A percentile compares a stretch with the other conserved stretches of the same genome.
Evolutionary conservation across 2,329 filamentous ascomycete genomes (phyloP).

Genomic region (Botrytis sinoallii): DNA sequence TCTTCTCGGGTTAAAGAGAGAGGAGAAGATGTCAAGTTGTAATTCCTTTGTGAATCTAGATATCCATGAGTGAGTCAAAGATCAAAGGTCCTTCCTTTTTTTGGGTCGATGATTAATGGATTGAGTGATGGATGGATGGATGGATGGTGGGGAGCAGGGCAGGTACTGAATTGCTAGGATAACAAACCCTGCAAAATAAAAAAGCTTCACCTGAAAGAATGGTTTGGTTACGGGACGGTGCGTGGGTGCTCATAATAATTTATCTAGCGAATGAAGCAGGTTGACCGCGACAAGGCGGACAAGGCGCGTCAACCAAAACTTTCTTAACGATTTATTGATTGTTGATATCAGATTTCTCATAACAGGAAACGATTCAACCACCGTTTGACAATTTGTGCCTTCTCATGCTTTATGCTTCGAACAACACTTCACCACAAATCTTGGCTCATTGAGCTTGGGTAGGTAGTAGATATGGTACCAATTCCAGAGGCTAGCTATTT

Average conservation of each 20-base stretch:
- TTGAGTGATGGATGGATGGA: not conserved
- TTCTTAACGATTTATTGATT: not conserved
- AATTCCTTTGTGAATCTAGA: not conserved
- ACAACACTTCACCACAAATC: conserved; percentile 28
- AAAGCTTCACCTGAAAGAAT: conserved; percentile 7
- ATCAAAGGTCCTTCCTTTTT: not conserved
- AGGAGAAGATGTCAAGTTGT: not conserved
- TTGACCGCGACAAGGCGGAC: conserved; percentile 19
- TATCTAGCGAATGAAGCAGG: conserved; percentile 2
- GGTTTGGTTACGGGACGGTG: not conserved
- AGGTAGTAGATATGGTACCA: conserved; percentile 67
- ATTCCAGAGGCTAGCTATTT: conserved; percentile 70
- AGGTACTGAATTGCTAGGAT: not conserved
- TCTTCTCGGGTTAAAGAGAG: not conserved
- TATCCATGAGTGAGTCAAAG: not conserved
- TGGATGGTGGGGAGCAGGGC: not conserved
- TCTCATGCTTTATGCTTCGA: conserved; percentile 37
- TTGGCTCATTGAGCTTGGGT: conserved; percentile 45
- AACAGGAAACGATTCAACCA: not conserved
- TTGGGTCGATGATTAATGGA: not conserved
- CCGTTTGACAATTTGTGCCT: conserved; percentile 9
- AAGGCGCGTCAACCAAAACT: conserved; percentile 27
- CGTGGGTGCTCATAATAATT: not conserved
- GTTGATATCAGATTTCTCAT: not conserved
- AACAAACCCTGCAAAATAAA: conserved; percentile 11